These are phyloP conservation scores for Hygrocybe punicea DNA, from an alignment of 768 basidiomycete species.

Conservation along the genomic window DNA sequence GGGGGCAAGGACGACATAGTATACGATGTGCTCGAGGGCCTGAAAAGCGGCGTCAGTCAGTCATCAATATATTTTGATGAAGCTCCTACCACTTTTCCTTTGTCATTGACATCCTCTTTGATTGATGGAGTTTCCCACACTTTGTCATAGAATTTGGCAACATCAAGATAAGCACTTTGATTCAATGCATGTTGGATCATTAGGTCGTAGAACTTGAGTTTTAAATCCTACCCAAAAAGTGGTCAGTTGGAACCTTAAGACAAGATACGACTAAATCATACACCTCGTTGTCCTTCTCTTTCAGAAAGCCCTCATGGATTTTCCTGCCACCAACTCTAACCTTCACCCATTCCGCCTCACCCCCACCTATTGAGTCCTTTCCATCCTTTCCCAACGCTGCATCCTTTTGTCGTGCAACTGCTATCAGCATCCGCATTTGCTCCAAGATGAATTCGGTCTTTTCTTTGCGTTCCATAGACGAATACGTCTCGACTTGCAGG, in stretches of 20 bases:
- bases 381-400: slow-evolving; percentile 58
- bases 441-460: slow-evolving; percentile 98
- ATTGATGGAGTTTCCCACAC: slow-evolving; percentile 97
- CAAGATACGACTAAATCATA: slow-evolving; percentile 3
- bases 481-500: slow-evolving; percentile 97
- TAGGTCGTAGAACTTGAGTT: slow-evolving; percentile 92
- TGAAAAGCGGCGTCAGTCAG: slow-evolving; percentile 30
- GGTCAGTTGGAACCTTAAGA: background rate
- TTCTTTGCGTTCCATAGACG: slow-evolving; percentile 95
- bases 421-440: slow-evolving; percentile 89
- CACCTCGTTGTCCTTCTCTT: slow-evolving; percentile 85
- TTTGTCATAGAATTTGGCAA: slow-evolving; percentile 92
- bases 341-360: slow-evolving; percentile 90
- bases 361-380: slow-evolving; percentile 61
- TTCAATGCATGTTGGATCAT: slow-evolving; percentile 95
- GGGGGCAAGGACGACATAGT: slow-evolving; percentile 89
- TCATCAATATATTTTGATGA: background rate
- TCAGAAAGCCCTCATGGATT: slow-evolving; percentile 90
- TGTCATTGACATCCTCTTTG: slow-evolving; percentile 72
- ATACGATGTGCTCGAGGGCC: slow-evolving; percentile 93
- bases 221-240: slow-evolving; percentile 65
- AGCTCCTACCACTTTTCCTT: slow-evolving; percentile 60
- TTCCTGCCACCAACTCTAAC: slow-evolving; percentile 89
- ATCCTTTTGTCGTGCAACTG: slow-evolving; percentile 75
- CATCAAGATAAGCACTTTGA: slow-evolving; percentile 82